Evolutionary conservation across 148 eudicot species (phyloP).

Genomic region (Chenopodium formosanum): DNA sequence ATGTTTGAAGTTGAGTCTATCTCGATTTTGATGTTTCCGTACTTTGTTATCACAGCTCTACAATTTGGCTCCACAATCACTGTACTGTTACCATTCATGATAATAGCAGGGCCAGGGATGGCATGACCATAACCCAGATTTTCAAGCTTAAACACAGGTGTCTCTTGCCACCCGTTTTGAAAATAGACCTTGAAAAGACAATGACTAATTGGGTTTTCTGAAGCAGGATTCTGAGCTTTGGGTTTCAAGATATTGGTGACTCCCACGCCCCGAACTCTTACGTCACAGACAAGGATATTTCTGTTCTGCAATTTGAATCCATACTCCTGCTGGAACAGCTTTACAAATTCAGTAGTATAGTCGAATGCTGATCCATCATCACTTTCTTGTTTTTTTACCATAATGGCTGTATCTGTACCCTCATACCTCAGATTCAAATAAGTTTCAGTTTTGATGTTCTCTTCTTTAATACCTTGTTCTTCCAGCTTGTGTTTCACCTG

Average conservation of each 20-base stretch:
- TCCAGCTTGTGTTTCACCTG: slow-evolving; percentile 66
- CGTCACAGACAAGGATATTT: slow-evolving; percentile 77
- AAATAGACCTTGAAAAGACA: slow-evolving; percentile 66
- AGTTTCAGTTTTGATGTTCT: slow-evolving; percentile 60
- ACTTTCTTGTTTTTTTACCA: slow-evolving; percentile 61
- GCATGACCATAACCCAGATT: slow-evolving; percentile 64
- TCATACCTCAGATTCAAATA: slow-evolving; percentile 87
- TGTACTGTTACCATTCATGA: slow-evolving; percentile 98
- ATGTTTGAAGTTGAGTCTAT: slow-evolving; percentile 48
- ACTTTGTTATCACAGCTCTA: slow-evolving; percentile 71
- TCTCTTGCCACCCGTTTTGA: slow-evolving; percentile 65
- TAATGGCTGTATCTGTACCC: slow-evolving; percentile 96
- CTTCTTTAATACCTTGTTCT: slow-evolving; percentile 75
- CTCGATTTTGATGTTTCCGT: slow-evolving; percentile 86
- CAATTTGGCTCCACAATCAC: slow-evolving; percentile 86
- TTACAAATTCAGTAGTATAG: slow-evolving; percentile 73
- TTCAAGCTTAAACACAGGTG: slow-evolving; percentile 85
- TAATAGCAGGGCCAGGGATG: slow-evolving; percentile 79
- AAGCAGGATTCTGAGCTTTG: slow-evolving; percentile 40
- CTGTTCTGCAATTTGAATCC: slow-evolving; percentile 89
- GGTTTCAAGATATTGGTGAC: slow-evolving; percentile 91
- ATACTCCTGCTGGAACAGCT: slow-evolving; percentile 80
- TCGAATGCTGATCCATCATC: slow-evolving; percentile 55
- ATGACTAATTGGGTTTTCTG: slow-evolving; percentile 52
- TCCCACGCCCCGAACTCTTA: slow-evolving; percentile 93